Evolutionary conservation across 78 protist genomes (phyloP).

Genomic region (Paratrimastix pyriformis): DNA sequence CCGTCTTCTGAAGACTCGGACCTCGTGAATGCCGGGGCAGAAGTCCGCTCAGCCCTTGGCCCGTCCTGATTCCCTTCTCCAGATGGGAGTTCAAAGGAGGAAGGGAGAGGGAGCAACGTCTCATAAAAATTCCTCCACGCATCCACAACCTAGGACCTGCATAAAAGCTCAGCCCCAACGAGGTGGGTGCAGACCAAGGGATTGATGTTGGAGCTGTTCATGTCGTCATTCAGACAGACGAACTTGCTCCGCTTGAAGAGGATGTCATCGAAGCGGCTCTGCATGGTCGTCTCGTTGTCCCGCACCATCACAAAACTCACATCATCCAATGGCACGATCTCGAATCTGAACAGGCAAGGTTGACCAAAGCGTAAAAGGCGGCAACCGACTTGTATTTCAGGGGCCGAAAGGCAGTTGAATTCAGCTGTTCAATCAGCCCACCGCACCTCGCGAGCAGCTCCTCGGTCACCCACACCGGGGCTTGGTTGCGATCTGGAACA

Average conservation of each 20-base stretch:
- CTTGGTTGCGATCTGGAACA: no score
- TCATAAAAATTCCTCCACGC: constrained; percentile 52
- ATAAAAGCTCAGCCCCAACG: no score
- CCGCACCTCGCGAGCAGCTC: no score
- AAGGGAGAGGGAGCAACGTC: constrained; percentile 56
- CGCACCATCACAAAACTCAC: constrained; percentile 63
- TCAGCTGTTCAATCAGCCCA: background rate
- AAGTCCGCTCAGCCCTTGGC: no score
- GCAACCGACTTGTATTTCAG: background rate
- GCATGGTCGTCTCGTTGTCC: constrained; percentile 23
- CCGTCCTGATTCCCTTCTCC: constrained; percentile 3
- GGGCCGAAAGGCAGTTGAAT: background rate
- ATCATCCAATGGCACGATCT: constrained; percentile 49
- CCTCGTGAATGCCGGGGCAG: no score
- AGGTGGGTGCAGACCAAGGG: no score
- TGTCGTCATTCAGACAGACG: constrained; percentile 76
- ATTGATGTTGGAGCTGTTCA: constrained; percentile 46
- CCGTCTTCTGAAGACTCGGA: no score
- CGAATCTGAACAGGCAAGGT: constrained; percentile 3
- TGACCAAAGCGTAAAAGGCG: background rate
- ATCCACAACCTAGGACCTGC: constrained; percentile 18
- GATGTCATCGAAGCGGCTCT: constrained; percentile 45
- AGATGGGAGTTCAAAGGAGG: constrained; percentile 55
- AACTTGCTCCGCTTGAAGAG: constrained; percentile 51
- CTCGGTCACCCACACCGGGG: no score